A percentile compares a stretch with the other conserved stretches of the same genome.
These are phyloP conservation scores for Calonectria ilicicola DNA, from an alignment of 2,329 filamentous ascomycete species.

Conservation along the genomic window DNA sequence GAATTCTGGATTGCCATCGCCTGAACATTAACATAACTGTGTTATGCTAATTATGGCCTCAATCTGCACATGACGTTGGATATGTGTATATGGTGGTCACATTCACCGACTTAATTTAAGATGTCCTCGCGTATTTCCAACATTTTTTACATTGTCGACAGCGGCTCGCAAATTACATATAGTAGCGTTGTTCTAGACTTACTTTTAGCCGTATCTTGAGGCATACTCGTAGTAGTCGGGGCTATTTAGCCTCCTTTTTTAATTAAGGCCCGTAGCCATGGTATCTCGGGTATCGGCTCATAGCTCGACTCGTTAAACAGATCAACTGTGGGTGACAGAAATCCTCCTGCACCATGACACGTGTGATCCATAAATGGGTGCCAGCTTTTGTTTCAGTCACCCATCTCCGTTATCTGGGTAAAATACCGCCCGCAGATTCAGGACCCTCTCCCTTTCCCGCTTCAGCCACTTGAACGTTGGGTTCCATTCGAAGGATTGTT, in stretches of 20 bases:
- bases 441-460: neutral
- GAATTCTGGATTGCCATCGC: neutral
- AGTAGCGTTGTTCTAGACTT: neutral
- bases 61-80: neutral
- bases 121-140: too few species aligned
- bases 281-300: neutral
- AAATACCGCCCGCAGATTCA: neutral
- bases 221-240: neutral
- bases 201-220: neutral
- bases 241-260: neutral
- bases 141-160: neutral
- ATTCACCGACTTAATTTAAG: too few species aligned
- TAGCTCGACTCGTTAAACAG: neutral
- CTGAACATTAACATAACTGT: neutral
- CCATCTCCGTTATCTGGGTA: neutral
- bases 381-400: neutral
- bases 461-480: neutral
- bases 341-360: neutral
- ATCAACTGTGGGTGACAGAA: neutral
- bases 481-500: neutral
- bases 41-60: neutral
- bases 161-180: too few species aligned
- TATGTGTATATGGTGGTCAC: neutral
- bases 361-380: neutral
- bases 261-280: neutral